phyloP scores from a whole-genome alignment of 2,329 filamentous ascomycete genomes.

The Endoconidiophora laricicola region DNA sequence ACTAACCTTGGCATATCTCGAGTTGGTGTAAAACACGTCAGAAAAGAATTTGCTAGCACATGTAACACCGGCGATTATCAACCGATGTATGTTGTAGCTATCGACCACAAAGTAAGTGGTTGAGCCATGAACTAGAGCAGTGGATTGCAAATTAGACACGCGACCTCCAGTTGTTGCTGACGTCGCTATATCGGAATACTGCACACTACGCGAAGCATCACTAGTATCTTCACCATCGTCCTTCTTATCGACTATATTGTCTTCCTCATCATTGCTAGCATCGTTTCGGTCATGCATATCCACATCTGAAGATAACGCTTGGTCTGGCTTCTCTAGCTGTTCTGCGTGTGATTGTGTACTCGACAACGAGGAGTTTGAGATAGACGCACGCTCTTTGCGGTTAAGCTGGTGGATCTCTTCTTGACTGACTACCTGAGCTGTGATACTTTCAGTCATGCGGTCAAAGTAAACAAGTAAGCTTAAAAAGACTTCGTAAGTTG shows the following conservation, averaged over 20 bases:
- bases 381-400: too few relatives aligned
- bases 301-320: not conserved
- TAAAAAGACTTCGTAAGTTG: slow-evolving; percentile 93
- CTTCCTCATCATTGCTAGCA: slow-evolving; percentile 9
- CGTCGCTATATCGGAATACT: slow-evolving; percentile 19
- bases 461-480: slow-evolving; percentile 95
- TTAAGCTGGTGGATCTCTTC: too few relatives aligned
- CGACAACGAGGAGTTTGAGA: too few relatives aligned
- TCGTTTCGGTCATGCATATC: not conserved
- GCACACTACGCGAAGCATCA: not conserved
- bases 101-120: slow-evolving; percentile 74
- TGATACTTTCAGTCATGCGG: slow-evolving; percentile 93
- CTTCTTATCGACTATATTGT: slow-evolving; percentile 2
- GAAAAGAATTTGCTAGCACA: slow-evolving; percentile 99
- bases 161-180: slow-evolving; percentile 20
- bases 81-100: slow-evolving; percentile 94
- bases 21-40: slow-evolving; percentile 97
- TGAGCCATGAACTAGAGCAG: slow-evolving; percentile 12
- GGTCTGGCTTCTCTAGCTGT: not conserved
- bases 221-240: not conserved
- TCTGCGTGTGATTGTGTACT: too few relatives aligned
- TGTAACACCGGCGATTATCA: slow-evolving; percentile 93
- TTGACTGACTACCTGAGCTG: slow-evolving; percentile 47
- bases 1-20: slow-evolving; percentile 90
- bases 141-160: slow-evolving; percentile 13